A percentile compares a stretch with the other conserved stretches of the same genome.
Conservation (phyloP, 2,329 filamentous ascomycete species). For the Clarireedia hainanense region DNA sequence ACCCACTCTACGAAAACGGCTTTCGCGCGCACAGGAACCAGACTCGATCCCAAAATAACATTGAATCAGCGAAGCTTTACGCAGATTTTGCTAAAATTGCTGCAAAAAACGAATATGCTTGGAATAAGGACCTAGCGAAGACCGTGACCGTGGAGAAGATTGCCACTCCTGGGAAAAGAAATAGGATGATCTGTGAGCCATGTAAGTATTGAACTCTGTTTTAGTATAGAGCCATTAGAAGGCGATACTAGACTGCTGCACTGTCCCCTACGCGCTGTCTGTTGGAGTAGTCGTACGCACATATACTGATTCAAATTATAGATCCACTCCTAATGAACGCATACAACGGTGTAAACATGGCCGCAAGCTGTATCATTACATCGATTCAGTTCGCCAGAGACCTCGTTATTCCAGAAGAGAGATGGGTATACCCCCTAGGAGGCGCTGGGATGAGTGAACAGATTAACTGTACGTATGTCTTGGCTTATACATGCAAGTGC, state of each 20-base stretch:
- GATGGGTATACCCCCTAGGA: conserved; percentile 57
- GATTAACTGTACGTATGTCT: conserved; percentile 38
- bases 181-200: conserved; percentile 61
- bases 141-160: conserved; percentile 43
- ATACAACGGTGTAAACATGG: conserved; percentile 61
- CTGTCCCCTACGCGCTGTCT: no score
- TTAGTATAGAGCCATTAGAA: not conserved
- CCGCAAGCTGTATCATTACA: conserved; percentile 53
- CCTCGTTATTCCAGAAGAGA: conserved; percentile 44
- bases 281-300: no score
- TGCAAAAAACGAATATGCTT: conserved; percentile 44
- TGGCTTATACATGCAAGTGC: not conserved
- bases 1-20: conserved; percentile 59
- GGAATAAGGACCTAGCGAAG: conserved; percentile 42
- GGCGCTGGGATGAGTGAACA: conserved; percentile 55
- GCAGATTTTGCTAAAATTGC: conserved; percentile 52
- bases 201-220: conserved; percentile 37
- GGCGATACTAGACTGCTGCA: conserved; percentile 1
- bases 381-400: conserved; percentile 44
- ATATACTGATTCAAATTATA: conserved; percentile 23
- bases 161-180: conserved; percentile 44
- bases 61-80: conserved; percentile 53
- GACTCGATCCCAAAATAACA: conserved; percentile 44
- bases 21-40: conserved; percentile 51
- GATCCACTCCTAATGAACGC: conserved; percentile 65